Evolutionary conservation across 179 eudicot species (phyloP).

Genomic region (Silene coronaria): DNA sequence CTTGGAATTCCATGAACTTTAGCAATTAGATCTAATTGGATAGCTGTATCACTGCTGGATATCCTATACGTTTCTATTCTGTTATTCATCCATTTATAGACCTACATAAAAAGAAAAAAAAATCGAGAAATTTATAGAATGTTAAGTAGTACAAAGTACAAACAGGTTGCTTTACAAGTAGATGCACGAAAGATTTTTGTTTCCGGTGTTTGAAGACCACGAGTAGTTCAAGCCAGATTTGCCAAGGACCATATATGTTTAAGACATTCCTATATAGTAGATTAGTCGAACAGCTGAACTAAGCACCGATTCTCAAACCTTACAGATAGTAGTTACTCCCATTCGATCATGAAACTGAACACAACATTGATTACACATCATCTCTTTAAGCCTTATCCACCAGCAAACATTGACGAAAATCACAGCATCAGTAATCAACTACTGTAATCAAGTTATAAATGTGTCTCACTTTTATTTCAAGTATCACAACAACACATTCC

Average conservation of each 20-base stretch:
- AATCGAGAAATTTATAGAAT: not conserved
- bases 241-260: not conserved
- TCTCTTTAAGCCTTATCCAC: not conserved
- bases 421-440: not conserved
- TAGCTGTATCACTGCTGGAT: slow-evolving; percentile 65
- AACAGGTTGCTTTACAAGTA: not conserved
- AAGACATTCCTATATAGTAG: not conserved
- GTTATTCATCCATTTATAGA: slow-evolving; percentile 83
- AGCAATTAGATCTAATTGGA: slow-evolving; percentile 76
- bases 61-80: slow-evolving; percentile 51
- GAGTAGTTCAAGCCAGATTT: not conserved
- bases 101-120: slow-evolving; percentile 35
- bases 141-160: not conserved
- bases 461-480: not conserved
- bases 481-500: not conserved
- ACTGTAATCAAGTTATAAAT: not conserved
- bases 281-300: not conserved
- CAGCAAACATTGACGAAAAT: not conserved
- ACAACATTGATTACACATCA: not conserved
- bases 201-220: not conserved
- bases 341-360: not conserved
- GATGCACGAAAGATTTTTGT: not conserved
- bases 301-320: not conserved
- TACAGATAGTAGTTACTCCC: not conserved
- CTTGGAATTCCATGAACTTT: slow-evolving; percentile 67